Percentiles rank a stretch among this genome's conserved stretches.
phyloP scores from a whole-genome alignment of 2,329 filamentous ascomycete genomes.

The Sporothrix dimorphospora region DNA sequence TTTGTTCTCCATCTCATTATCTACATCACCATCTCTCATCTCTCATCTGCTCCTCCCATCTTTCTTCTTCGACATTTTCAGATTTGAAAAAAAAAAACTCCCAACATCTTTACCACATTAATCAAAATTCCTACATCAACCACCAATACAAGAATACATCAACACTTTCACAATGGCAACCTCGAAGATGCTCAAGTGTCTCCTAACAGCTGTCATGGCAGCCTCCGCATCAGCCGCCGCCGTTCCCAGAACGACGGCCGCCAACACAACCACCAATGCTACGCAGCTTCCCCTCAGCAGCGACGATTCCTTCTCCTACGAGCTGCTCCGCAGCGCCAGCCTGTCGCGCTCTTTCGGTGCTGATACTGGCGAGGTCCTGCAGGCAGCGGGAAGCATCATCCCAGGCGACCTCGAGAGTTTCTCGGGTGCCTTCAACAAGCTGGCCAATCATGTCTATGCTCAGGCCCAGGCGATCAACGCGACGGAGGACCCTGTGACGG shows the following conservation, averaged over 20 bases:
- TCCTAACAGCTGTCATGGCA: not conserved
- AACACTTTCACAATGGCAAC: not conserved
- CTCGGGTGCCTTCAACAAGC: conserved; percentile 34
- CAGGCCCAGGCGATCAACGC: conserved; percentile 34
- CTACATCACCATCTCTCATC: not conserved
- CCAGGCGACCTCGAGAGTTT: conserved; percentile 38
- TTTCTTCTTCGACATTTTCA: not conserved
- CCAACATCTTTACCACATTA: no score
- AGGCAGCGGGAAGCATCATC: conserved; percentile 37
- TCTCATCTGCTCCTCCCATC: not conserved
- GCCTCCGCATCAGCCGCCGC: not conserved
- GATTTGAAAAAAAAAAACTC: not conserved
- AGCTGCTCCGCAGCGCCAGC: conserved; percentile 36
- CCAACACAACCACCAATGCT: not conserved
- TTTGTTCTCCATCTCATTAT: not conserved
- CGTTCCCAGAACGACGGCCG: not conserved
- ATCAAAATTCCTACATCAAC: not conserved
- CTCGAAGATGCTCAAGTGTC: not conserved
- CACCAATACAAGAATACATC: not conserved
- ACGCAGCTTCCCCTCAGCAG: conserved; percentile 36
- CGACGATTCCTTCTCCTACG: conserved; percentile 37
- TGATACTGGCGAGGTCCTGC: conserved; percentile 39
- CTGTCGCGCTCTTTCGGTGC: conserved; percentile 36
- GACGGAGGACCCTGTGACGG: conserved; percentile 35
- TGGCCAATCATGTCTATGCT: conserved; percentile 34